Evolutionary conservation across 2,329 filamentous ascomycete genomes (phyloP), one percentile per base, ranked within the genome.

Genomic region (Alternaria alternata): DNA sequence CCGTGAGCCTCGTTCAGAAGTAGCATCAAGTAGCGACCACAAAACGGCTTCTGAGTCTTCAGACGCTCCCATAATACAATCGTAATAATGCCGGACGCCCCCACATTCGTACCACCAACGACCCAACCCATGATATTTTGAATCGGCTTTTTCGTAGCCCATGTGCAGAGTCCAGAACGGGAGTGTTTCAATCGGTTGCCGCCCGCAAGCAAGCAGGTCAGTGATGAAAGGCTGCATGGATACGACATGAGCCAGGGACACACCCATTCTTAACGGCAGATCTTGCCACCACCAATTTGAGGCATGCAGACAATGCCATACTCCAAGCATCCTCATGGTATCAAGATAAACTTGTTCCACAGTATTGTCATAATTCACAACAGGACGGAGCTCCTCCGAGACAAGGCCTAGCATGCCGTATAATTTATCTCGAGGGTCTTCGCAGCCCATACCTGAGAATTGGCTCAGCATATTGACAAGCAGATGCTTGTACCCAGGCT

Each of bases 371-470:
- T 49, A 56, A 38, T 56, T 22, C 30, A 49, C n/a, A 30, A 24
- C 18, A 30, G 53, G 53, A 7, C 30, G 11, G n/a, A 32, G 43
- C 22, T 48, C 34, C 18, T 38, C 43, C 12, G 34, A 12, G n/a
- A 56, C 34, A 8, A 61, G 39, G 36, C 59, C 59, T n/a, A 53
- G 59, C 22, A 61, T 26, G 3, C 59, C 54, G 39, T 54, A 58
- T 24, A 61, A 49, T 12, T 54, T 58, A 14, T 61, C 54, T 36
- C 43, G 30, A 14, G 54, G 48, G 32, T 61, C 48, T 43, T 58
- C 18, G 47, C 59, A 61, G 32, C 12, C n/a, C n/a, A 43, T 20
- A 4, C 28, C 9, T 3, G 34, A 44, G 2, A 52, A 58, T 1
- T 18, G 7, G 4, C 11, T 8, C 20, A 54, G 48, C 24, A 38